phyloP scores from a whole-genome alignment of 2,329 filamentous ascomycete genomes.

The Pestalotiopsis sp. region DNA sequence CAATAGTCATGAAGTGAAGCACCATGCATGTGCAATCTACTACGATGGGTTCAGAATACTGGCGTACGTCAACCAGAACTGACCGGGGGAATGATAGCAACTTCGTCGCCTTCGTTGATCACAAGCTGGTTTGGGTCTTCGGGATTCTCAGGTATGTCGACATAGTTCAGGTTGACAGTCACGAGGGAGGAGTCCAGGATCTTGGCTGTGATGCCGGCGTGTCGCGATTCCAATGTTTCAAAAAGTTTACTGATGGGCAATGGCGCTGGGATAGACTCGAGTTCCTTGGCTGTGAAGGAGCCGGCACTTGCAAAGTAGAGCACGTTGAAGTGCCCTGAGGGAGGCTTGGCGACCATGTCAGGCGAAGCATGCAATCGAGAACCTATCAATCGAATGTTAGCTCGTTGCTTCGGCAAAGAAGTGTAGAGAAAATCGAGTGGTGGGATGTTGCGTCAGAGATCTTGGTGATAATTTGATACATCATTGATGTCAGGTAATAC shows the following conservation, averaged over 20 bases:
- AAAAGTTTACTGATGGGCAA: conserved; percentile 67
- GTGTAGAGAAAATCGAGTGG: conserved; percentile 14
- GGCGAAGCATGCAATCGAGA: neutral
- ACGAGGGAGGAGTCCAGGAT: conserved; percentile 75
- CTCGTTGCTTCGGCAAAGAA: conserved; percentile 3
- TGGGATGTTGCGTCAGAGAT: conserved; percentile 62
- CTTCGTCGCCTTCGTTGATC: conserved; percentile 77
- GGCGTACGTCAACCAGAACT: conserved; percentile 70
- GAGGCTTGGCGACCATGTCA: conserved; percentile 43
- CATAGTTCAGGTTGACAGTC: conserved; percentile 81
- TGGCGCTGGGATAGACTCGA: conserved; percentile 69
- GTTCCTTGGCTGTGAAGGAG: conserved; percentile 70
- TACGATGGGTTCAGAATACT: neutral
- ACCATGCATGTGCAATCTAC: neutral
- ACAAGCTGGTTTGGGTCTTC: conserved; percentile 44
- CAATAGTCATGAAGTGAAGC: neutral
- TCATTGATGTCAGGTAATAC: conserved; percentile 64
- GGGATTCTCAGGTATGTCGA: conserved; percentile 62
- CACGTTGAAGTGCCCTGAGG: conserved; percentile 72
- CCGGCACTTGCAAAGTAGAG: conserved; percentile 81
- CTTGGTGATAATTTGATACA: conserved; percentile 68
- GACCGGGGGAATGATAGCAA: conserved; percentile 85
- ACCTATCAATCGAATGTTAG: conserved; percentile 6
- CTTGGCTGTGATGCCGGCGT: conserved; percentile 69
- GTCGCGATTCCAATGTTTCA: conserved; percentile 66